These are phyloP conservation scores for Austroboletus festivus DNA, from an alignment of 768 basidiomycete genomes.

Conservation along the genomic window DNA sequence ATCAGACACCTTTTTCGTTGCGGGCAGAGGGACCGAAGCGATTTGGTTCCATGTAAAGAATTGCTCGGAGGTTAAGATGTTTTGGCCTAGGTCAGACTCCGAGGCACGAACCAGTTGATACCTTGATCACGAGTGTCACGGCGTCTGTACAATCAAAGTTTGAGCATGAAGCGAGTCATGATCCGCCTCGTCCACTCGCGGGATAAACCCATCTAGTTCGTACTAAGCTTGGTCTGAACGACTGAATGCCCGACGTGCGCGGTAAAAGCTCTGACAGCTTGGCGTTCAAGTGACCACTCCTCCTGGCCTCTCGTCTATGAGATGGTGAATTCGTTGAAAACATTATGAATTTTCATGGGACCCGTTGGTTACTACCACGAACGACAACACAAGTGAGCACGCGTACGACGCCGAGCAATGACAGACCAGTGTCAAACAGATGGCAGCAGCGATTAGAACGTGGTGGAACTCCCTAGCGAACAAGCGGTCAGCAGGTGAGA, in stretches of 20 bases:
- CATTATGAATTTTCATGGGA: neutral
- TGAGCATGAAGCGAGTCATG: constrained; percentile 15
- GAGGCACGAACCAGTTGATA: constrained; percentile 6
- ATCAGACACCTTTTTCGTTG: constrained; percentile 22
- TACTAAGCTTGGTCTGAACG: too few relatives aligned
- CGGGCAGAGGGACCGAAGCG: constrained; percentile 12
- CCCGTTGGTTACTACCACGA: neutral
- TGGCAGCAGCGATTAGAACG: too few relatives aligned
- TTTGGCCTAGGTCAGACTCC: constrained; percentile 5
- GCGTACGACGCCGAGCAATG: neutral
- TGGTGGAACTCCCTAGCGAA: too few relatives aligned
- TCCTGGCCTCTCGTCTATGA: neutral
- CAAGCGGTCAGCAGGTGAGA: too few relatives aligned
- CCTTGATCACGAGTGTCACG: constrained; percentile 8
- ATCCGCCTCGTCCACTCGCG: constrained; percentile 20
- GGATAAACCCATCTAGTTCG: constrained; percentile 10
- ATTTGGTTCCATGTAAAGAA: constrained; percentile 12
- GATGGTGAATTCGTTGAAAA: neutral
- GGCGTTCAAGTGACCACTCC: too few relatives aligned
- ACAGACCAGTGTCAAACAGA: too few relatives aligned
- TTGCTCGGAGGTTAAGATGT: constrained; percentile 9
- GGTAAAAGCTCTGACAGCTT: constrained; percentile 5
- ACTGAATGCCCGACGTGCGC: constrained; percentile 17
- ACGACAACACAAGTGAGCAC: neutral
- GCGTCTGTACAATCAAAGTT: constrained; percentile 24